A percentile compares a stretch with the other conserved stretches of the same genome.
Evolutionary conservation across 1,284 basidiomycete species (phyloP).

Genomic region (Puccinia sorghi): DNA sequence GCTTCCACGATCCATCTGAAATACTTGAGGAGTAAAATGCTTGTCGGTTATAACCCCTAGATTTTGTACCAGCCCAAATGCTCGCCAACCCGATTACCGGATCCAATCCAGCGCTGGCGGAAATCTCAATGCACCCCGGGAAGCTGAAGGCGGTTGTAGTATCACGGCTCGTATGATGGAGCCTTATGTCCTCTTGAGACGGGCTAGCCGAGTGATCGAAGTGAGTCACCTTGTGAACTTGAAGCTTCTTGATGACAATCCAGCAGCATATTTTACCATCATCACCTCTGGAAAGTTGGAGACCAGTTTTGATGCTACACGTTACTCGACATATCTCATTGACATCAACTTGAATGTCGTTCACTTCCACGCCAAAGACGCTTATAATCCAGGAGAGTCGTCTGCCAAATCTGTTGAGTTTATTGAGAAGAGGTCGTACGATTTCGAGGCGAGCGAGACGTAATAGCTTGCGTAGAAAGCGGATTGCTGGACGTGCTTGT

Average conservation of each 20-base stretch:
- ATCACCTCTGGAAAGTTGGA: slow-evolving; percentile 43
- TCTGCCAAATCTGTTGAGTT: slow-evolving; percentile 40
- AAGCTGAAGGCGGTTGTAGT: slow-evolving; percentile 29
- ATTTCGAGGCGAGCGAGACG: slow-evolving; percentile 37
- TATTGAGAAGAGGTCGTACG: slow-evolving; percentile 31
- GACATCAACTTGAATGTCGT: slow-evolving; percentile 28
- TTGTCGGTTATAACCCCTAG: neutral
- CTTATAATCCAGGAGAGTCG: slow-evolving; percentile 46
- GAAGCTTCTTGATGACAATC: slow-evolving; percentile 35
- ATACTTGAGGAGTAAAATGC: neutral
- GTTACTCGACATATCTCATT: slow-evolving; percentile 34
- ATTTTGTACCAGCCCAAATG: slow-evolving; percentile 22
- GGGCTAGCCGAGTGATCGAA: neutral
- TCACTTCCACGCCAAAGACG: slow-evolving; percentile 42
- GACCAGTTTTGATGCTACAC: slow-evolving; percentile 39
- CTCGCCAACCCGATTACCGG: slow-evolving; percentile 46
- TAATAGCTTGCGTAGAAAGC: slow-evolving; percentile 31
- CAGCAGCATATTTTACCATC: slow-evolving; percentile 40
- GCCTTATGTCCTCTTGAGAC: neutral
- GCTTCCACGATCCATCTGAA: slow-evolving; percentile 25
- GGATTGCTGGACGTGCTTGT: slow-evolving; percentile 17
- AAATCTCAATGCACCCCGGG: slow-evolving; percentile 37
- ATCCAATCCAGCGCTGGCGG: slow-evolving; percentile 39
- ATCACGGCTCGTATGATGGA: neutral
- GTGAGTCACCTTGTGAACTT: slow-evolving; percentile 21